Base-by-base conservation (phyloP, 768 basidiomycete genomes). In the Xanthoconium stramineum region DNA sequence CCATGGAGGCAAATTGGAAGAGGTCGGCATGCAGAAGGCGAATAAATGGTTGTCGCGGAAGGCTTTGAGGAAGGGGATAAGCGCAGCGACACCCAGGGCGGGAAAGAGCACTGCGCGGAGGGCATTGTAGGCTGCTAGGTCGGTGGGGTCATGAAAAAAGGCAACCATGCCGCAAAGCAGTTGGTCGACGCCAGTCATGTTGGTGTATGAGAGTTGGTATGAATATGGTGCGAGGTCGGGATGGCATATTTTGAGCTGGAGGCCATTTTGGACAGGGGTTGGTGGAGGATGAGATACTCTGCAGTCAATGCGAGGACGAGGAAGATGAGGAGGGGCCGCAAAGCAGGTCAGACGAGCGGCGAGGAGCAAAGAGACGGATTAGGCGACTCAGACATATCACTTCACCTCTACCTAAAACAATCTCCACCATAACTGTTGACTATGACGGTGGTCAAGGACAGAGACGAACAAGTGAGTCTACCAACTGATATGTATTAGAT, bases 401-500 rank as follows among this genome's bases (percentile, higher is more conserved):
- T 24, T 24, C 24, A 24, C 24, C 24, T 24, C 24, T 2, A 24
- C 24, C 4, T 24, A 24, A 24, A 24, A 24, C 24, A 24, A 24
- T 24, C n/a, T n/a, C n/a, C n/a, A n/a, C n/a, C n/a, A n/a, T n/a
- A n/a, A 0, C 75, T 97, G 15, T 90, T 94, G 0, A 74, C 85
- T 1, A 76, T 91, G 48, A 84, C 98, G 79, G 86, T 89, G 1
- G 82, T 87, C 28, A 98, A n/a, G n/a, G n/a, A n/a, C n/a, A n/a
- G n/a, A n/a, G n/a, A n/a, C n/a, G n/a, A n/a, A n/a, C n/a, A n/a
- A 98, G 96, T 94, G 60, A 59, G 89, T 75, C 28, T n/a, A 28
- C 19, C 29, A 5, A 38, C 28, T 53, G 24, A 36, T 37, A 32
- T 17, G 10, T 10, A 20, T 56, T 46, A 14, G 30, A 43, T 53